A percentile compares a stretch with the other conserved stretches of the same genome.
Conservation (phyloP, 2,329 filamentous ascomycete genomes). For the Scedosporium minutisporum region DNA sequence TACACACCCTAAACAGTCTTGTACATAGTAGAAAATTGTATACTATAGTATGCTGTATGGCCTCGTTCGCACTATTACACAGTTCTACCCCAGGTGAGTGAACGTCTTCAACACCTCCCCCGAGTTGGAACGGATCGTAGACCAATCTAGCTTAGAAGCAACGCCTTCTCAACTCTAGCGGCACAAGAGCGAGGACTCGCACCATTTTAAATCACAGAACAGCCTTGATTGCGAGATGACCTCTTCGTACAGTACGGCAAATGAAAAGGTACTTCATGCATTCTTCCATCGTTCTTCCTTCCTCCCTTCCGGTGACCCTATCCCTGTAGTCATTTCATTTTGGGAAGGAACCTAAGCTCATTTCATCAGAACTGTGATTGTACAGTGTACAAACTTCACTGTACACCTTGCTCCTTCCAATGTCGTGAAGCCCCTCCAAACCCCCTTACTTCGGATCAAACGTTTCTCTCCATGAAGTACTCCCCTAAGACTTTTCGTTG, state of each 20-base stretch:
- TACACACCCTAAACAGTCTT: no score
- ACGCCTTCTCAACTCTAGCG: no score
- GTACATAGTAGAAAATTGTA: no score
- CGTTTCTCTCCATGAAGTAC: no score
- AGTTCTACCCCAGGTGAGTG: no score
- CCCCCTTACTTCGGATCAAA: not conserved
- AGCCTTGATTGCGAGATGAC: not conserved
- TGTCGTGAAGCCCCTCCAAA: not conserved
- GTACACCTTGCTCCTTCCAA: no score
- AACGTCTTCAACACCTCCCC: not conserved
- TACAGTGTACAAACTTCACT: not conserved
- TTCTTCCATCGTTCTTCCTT: no score
- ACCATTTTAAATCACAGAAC: no score
- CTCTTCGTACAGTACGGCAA: not conserved
- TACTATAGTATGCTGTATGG: no score
- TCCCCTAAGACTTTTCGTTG: no score
- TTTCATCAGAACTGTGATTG: not conserved
- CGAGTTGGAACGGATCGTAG: not conserved
- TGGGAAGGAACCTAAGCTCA: not conserved
- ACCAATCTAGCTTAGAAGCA: not conserved
- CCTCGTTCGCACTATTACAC: no score
- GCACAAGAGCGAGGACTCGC: no score
- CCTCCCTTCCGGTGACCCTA: not conserved
- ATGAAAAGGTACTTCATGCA: not conserved
- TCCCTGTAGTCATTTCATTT: constrained; percentile 1